phyloP scores from a whole-genome alignment of 2,329 filamentous ascomycete species.

The Hypoxylon sp. region DNA sequence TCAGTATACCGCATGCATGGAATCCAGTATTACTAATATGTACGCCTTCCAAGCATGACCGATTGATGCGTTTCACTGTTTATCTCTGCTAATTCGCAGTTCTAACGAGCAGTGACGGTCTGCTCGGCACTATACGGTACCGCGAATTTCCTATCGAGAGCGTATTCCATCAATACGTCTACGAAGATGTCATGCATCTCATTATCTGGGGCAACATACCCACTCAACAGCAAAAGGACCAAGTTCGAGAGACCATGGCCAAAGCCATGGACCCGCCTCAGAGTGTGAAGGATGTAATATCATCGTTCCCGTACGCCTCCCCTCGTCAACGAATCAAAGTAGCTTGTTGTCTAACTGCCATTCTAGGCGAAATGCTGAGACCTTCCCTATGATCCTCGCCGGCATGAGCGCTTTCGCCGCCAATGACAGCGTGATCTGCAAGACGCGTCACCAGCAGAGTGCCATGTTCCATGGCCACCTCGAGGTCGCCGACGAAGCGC shows the following conservation, averaged over 20 bases:
- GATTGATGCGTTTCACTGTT: not conserved
- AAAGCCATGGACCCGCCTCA: slow-evolving; percentile 46
- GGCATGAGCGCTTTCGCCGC: slow-evolving; percentile 54
- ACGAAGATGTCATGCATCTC: slow-evolving; percentile 52
- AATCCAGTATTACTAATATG: slow-evolving; percentile 48
- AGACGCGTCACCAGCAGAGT: slow-evolving; percentile 52
- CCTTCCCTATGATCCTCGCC: slow-evolving; percentile 55
- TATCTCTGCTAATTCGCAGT: slow-evolving; percentile 4
- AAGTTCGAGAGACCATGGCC: slow-evolving; percentile 40
- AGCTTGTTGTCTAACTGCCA: slow-evolving; percentile 8
- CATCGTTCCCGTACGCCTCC: slow-evolving; percentile 47
- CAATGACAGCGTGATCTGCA: slow-evolving; percentile 49
- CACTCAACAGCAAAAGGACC: slow-evolving; percentile 50
- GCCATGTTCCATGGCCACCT: slow-evolving; percentile 55
- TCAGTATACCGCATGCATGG: slow-evolving; percentile 47
- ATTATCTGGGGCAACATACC: slow-evolving; percentile 56
- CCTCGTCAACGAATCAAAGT: not conserved
- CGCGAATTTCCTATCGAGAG: slow-evolving; percentile 45
- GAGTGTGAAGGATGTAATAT: slow-evolving; percentile 44
- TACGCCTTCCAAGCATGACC: slow-evolving; percentile 17
- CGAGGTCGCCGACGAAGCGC: slow-evolving; percentile 52
- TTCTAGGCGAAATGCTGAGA: slow-evolving; percentile 49
- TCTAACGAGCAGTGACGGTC: slow-evolving; percentile 39
- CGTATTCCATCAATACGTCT: slow-evolving; percentile 45
- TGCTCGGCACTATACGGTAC: slow-evolving; percentile 45